Percentiles rank a stretch among this genome's conserved stretches.
These are phyloP conservation scores for Lactarius trivialis DNA, from an alignment of 768 basidiomycete species.

Conservation along the genomic window DNA sequence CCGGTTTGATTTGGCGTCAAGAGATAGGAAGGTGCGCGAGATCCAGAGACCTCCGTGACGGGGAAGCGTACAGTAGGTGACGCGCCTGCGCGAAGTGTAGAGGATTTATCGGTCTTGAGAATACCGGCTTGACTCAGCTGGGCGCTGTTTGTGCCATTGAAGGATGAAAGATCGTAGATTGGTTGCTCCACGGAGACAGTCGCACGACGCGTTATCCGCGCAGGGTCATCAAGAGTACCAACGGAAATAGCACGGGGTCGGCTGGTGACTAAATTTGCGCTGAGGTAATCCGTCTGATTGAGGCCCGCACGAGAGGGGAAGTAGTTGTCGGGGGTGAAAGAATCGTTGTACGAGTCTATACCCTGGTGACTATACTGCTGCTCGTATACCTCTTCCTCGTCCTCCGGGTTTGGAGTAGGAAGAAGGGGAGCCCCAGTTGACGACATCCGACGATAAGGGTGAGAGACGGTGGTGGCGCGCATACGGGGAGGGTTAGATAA, in stretches of 20 bases:
- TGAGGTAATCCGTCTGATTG: conserved; percentile 20
- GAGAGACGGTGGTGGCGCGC: conserved; percentile 89
- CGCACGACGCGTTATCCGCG: conserved; percentile 63
- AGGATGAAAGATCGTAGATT: conserved; percentile 44
- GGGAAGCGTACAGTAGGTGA: conserved; percentile 24
- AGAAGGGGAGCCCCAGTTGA: conserved; percentile 55
- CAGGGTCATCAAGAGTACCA: conserved; percentile 77
- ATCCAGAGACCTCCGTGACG: conserved; percentile 18
- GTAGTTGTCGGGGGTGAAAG: conserved; percentile 55
- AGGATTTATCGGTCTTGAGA: conserved; percentile 33
- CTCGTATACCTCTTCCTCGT: conserved; percentile 72
- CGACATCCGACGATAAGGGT: conserved; percentile 74
- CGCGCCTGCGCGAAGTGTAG: conserved; percentile 7
- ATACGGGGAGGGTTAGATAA: conserved; percentile 71
- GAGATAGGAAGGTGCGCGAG: conserved; percentile 58
- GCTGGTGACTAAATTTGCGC: conserved; percentile 23
- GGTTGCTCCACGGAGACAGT: conserved; percentile 35
- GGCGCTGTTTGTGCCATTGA: conserved; percentile 34
- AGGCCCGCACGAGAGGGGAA: conserved; percentile 34
- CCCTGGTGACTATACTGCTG: conserved; percentile 54
- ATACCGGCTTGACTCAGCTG: conserved; percentile 23
- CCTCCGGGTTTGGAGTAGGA: conserved; percentile 53
- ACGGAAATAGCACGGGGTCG: conserved; percentile 84
- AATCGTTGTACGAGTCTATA: conserved; percentile 53
- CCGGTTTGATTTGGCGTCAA: conserved; percentile 59